These are phyloP conservation scores for Pythium brassicae DNA, from an alignment of 352 stramenopile species.

Conservation along the genomic window DNA sequence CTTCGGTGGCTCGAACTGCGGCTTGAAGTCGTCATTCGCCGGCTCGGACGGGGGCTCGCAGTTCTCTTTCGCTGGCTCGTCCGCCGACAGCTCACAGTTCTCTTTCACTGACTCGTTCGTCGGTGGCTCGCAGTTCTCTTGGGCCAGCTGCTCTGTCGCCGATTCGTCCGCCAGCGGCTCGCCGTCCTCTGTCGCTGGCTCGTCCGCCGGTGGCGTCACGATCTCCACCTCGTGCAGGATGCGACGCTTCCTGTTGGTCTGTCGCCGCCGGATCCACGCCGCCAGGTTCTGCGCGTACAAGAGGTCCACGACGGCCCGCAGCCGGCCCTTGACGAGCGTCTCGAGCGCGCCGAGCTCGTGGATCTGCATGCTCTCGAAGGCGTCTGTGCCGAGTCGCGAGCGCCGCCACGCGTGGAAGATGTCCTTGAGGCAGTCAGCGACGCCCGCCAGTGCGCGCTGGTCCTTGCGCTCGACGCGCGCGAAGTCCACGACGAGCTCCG, in stretches of 20 bases:
- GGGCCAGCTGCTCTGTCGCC: no score
- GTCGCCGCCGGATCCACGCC: conserved; percentile 3
- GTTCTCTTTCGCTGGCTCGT: neutral
- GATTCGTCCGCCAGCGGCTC: no score
- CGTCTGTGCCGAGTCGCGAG: conserved; percentile 4
- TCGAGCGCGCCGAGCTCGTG: conserved; percentile 9
- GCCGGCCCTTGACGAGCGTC: conserved; percentile 6
- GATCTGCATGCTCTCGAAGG: conserved; percentile 9
- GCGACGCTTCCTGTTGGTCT: neutral
- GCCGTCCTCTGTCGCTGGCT: neutral
- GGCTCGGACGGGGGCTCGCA: no score
- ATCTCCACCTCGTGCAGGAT: conserved; percentile 1
- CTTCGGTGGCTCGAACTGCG: neutral
- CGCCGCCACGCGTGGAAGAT: conserved; percentile 10
- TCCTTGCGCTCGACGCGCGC: neutral
- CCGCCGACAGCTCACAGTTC: no score
- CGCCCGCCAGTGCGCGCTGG: conserved; percentile 1
- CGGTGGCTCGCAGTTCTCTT: no score
- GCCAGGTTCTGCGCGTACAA: conserved; percentile 14
- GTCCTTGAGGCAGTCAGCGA: conserved; percentile 10
- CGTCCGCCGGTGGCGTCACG: neutral
- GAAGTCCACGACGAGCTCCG: conserved; percentile 4
- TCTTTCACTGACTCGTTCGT: neutral
- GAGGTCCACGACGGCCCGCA: conserved; percentile 4
- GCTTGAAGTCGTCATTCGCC: neutral